These are phyloP conservation scores for Castanopsis chinensis DNA, from an alignment of 306 rosid genomes.

Conservation along the genomic window DNA sequence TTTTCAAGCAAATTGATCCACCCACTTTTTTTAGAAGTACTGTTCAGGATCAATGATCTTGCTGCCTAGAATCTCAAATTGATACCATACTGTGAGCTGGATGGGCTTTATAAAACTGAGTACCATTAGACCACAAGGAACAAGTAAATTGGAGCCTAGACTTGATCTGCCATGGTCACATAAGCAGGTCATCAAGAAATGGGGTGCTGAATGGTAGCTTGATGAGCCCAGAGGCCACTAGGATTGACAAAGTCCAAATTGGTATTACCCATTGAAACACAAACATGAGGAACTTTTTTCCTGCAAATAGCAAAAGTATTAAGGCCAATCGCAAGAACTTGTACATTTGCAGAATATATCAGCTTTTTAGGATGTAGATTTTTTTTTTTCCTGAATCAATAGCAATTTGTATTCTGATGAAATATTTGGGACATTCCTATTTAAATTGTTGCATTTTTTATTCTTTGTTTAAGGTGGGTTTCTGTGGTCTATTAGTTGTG, in stretches of 20 bases:
- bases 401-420: background rate
- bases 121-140: background rate
- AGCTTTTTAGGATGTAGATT: background rate
- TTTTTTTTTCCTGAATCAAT: background rate
- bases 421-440: too few relatives aligned
- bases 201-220: conserved; percentile 66
- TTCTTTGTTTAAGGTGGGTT: too few relatives aligned
- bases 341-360: background rate
- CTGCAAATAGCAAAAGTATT: conserved; percentile 36
- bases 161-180: conserved; percentile 34
- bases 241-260: conserved; percentile 59
- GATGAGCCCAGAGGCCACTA: conserved; percentile 68
- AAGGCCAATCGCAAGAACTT: background rate
- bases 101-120: background rate
- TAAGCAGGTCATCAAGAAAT: conserved; percentile 59
- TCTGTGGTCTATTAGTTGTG: too few relatives aligned
- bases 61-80: background rate
- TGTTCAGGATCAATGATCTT: background rate
- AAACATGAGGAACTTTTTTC: conserved; percentile 50
- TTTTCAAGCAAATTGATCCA: background rate
- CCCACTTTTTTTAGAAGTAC: background rate
- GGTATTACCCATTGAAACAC: conserved; percentile 67
- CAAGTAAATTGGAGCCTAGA: background rate
- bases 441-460: too few relatives aligned
- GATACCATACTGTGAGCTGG: background rate